Percentiles rank a stretch among this genome's conserved stretches.
phyloP scores from a whole-genome alignment of 2,329 filamentous ascomycete genomes.

The Curvularia sp. region DNA sequence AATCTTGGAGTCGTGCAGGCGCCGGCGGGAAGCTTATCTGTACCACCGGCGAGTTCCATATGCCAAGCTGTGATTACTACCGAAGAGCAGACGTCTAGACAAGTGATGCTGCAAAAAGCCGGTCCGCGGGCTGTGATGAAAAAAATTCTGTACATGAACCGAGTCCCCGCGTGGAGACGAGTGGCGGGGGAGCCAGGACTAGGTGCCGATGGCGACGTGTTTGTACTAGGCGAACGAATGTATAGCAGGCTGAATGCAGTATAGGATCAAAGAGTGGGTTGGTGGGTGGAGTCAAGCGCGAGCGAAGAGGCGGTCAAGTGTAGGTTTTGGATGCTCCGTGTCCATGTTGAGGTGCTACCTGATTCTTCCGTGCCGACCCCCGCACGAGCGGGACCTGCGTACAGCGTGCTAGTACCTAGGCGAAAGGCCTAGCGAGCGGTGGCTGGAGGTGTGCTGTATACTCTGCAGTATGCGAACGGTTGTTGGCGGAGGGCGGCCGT shows the following conservation, averaged over 20 bases:
- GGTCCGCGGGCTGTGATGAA: not conserved
- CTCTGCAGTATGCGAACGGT: slow-evolving; percentile 9
- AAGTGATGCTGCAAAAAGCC: not conserved
- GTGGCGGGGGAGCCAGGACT: slow-evolving; percentile 1
- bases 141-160: slow-evolving; percentile 2
- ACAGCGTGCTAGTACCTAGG: slow-evolving; percentile 2
- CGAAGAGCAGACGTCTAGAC: not conserved
- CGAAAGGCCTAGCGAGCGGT: slow-evolving; percentile 4
- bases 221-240: slow-evolving; percentile 1
- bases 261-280: not conserved
- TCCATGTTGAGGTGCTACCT: slow-evolving; percentile 16
- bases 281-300: not conserved
- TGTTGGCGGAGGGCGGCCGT: not conserved
- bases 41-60: not conserved
- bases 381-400: slow-evolving; percentile 10
- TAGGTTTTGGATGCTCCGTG: slow-evolving; percentile 1
- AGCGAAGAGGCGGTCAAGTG: slow-evolving; percentile 15
- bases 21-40: not conserved
- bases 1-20: not conserved
- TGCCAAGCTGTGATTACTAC: not conserved
- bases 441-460: not conserved
- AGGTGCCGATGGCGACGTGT: not conserved
- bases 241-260: not conserved
- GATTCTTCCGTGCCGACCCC: slow-evolving; percentile 6
- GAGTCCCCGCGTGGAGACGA: slow-evolving; percentile 1